Evolutionary conservation across 306 rosid genomes (phyloP).

Genomic region (Mucuna pruriens): DNA sequence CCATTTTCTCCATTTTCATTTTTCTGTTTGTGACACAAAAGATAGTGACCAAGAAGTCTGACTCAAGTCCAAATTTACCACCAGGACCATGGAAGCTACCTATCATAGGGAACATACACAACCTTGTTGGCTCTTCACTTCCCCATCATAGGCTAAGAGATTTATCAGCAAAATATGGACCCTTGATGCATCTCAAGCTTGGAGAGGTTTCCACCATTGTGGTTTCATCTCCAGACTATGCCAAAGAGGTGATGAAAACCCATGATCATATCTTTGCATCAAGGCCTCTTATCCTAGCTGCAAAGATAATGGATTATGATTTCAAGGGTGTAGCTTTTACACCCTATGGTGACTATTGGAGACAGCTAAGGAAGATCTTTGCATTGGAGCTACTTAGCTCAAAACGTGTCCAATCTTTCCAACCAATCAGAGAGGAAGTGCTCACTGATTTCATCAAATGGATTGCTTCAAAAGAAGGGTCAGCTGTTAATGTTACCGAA

Average conservation of each 20-base stretch:
- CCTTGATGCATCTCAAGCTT: conserved; percentile 47
- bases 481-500: conserved; percentile 27
- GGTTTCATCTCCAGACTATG: conserved; percentile 46
- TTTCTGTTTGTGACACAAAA: background rate
- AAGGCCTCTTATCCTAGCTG: conserved; percentile 35
- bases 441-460: background rate
- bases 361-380: conserved; percentile 35
- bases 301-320: conserved; percentile 16
- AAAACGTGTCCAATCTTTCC: conserved; percentile 36
- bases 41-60: conserved; percentile 6
- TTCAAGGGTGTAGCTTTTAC: background rate
- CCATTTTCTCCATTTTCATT: conserved; percentile 12
- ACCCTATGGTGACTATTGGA: conserved; percentile 46
- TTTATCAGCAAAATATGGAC: conserved; percentile 36
- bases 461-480: conserved; percentile 35
- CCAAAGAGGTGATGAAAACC: conserved; percentile 41
- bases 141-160: no score
- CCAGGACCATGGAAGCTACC: conserved; percentile 55
- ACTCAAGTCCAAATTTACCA: conserved; percentile 31
- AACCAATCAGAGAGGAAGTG: conserved; percentile 41
- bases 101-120: conserved; percentile 39
- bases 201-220: conserved; percentile 45
- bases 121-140: background rate
- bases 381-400: conserved; percentile 31
- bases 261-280: conserved; percentile 46